Conservation (phyloP, 1,284 basidiomycete species). For the Tetrapyrgos nigripes region DNA sequence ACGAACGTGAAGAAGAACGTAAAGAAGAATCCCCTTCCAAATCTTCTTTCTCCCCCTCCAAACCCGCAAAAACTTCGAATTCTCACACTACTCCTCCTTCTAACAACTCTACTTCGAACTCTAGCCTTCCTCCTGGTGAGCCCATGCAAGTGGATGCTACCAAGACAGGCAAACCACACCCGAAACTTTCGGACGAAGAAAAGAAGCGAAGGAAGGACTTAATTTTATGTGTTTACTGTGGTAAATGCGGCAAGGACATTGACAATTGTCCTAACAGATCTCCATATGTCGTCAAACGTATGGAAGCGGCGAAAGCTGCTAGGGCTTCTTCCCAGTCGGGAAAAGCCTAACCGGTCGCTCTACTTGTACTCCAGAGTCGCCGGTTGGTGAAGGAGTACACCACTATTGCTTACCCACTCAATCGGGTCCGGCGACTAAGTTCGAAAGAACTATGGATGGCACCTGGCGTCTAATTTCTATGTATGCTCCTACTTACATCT, state of each 20-base stretch:
- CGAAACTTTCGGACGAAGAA: background rate
- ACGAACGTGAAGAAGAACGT: background rate
- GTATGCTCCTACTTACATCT: conserved; percentile 9
- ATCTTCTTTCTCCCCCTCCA: no score
- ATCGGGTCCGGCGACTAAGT: background rate
- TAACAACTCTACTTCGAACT: background rate
- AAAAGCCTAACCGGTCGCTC: conserved; percentile 15
- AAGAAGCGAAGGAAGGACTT: background rate
- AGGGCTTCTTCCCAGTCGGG: background rate
- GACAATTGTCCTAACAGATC: background rate
- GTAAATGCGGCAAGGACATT: background rate
- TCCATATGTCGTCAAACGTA: background rate
- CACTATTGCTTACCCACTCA: background rate
- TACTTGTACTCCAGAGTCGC: conserved; percentile 1
- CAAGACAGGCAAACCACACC: background rate
- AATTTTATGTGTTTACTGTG: background rate
- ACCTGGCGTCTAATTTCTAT: background rate
- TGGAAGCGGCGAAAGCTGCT: background rate
- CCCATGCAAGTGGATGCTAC: background rate
- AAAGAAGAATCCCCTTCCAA: no score
- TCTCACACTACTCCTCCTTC: background rate
- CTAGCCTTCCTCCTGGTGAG: background rate
- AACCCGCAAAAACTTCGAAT: no score
- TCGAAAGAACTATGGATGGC: conserved; percentile 1
- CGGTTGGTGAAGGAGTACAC: conserved; percentile 9